A percentile compares a stretch with the other conserved stretches of the same genome.
Conservation (phyloP, 345 rosid species). For the Sonneratia alba region DNA sequence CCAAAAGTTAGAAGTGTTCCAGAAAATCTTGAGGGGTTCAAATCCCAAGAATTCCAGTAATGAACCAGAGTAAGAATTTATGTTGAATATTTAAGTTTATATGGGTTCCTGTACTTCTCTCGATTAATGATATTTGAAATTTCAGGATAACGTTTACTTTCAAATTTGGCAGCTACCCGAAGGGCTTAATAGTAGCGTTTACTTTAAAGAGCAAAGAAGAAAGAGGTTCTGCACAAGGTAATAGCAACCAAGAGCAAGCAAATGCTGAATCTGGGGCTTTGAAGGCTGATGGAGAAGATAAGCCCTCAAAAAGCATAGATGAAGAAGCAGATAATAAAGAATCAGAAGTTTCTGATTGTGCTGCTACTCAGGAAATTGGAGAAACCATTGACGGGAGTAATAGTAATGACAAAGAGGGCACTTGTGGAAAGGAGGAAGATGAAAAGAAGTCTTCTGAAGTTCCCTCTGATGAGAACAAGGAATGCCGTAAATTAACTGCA, state of each 20-base stretch:
- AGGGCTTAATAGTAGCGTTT: slow-evolving; percentile 83
- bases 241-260: slow-evolving; percentile 22
- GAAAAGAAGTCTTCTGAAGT: slow-evolving; percentile 40
- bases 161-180: slow-evolving; percentile 49
- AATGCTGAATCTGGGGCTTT: slow-evolving; percentile 12
- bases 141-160: slow-evolving; percentile 7
- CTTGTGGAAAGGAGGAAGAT: slow-evolving; percentile 17
- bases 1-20: slow-evolving; percentile 34
- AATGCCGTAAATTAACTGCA: slow-evolving; percentile 31
- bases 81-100: neutral
- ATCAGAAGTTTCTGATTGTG: slow-evolving; percentile 5
- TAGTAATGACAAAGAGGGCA: slow-evolving; percentile 21
- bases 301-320: slow-evolving; percentile 16
- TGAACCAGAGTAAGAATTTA: slow-evolving; percentile 41
- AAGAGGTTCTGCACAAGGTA: slow-evolving; percentile 29
- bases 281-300: slow-evolving; percentile 25
- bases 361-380: slow-evolving; percentile 10
- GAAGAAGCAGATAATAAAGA: slow-evolving; percentile 16
- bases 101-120: neutral
- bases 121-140: neutral
- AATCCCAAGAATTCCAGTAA: slow-evolving; percentile 34
- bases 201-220: slow-evolving; percentile 39
- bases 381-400: slow-evolving; percentile 25
- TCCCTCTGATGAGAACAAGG: slow-evolving; percentile 27
- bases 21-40: slow-evolving; percentile 28